phyloP scores from a whole-genome alignment of 108 stramenopile species.

The Nitzschia sp. region DNA sequence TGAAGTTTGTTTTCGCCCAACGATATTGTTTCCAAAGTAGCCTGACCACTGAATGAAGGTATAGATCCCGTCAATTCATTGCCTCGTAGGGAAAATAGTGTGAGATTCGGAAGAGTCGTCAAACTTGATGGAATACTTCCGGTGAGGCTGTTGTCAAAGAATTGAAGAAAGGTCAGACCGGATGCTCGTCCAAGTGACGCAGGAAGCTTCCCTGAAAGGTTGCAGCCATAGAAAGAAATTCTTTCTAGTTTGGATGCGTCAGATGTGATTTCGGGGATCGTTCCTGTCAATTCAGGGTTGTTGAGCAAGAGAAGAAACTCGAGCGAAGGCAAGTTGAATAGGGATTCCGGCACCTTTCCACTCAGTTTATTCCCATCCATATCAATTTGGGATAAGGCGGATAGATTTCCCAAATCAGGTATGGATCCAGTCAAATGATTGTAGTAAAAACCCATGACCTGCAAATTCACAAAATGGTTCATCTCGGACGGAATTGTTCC shows the following conservation, averaged over 20 bases:
- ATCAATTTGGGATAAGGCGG: slow-evolving; percentile 37
- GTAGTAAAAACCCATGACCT: slow-evolving; percentile 2
- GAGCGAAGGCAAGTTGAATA: slow-evolving; percentile 20
- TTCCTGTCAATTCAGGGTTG: background rate
- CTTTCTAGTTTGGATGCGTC: background rate
- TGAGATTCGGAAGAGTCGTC: background rate
- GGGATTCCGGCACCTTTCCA: slow-evolving; percentile 25
- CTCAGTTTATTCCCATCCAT: slow-evolving; percentile 18
- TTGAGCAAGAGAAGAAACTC: background rate
- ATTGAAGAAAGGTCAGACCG: background rate
- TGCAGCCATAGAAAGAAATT: background rate
- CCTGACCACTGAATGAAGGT: background rate
- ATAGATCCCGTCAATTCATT: background rate
- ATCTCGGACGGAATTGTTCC: slow-evolving; percentile 46
- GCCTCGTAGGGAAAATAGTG: background rate
- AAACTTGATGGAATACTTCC: background rate
- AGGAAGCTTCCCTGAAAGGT: background rate
- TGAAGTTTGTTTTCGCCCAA: slow-evolving; percentile 45
- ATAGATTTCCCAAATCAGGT: slow-evolving; percentile 56
- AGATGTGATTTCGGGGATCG: background rate
- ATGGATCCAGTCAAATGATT: slow-evolving; percentile 43
- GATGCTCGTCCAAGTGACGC: background rate
- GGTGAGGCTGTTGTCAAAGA: background rate
- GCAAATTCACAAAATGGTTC: slow-evolving; percentile 33
- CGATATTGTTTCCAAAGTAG: slow-evolving; percentile 28